Evolutionary conservation across 306 rosid species (phyloP).

Genomic region (Pyrus betulifolia): DNA sequence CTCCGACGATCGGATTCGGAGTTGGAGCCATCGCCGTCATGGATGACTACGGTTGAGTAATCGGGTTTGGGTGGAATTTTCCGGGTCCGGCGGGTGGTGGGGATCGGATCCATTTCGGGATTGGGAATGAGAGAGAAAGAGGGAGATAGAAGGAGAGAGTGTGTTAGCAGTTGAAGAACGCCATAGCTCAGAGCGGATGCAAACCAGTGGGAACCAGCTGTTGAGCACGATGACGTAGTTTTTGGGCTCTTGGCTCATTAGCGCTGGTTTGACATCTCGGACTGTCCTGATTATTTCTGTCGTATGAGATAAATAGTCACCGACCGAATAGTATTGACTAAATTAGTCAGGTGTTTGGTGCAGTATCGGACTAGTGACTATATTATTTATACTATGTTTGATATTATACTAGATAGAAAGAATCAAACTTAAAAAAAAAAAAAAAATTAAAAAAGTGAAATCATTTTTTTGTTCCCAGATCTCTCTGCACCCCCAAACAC

Average conservation of each 20-base stretch:
- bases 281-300: no score
- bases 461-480: no score
- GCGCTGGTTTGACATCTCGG: no score
- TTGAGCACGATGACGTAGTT: neutral
- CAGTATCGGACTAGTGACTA: no score
- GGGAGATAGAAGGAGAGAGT: neutral
- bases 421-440: no score
- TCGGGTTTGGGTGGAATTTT: conserved; percentile 43
- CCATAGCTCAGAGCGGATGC: neutral
- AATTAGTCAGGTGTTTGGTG: no score
- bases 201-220: conserved; percentile 13
- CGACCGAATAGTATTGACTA: no score
- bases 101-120: conserved; percentile 52
- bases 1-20: conserved; percentile 22
- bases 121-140: neutral
- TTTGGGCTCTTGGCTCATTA: neutral
- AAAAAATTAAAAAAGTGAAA: no score
- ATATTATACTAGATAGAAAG: no score
- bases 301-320: no score
- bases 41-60: conserved; percentile 72
- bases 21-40: conserved; percentile 41
- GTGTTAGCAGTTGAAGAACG: neutral
- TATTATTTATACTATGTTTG: no score
- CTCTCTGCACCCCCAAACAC: no score
- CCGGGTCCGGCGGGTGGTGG: conserved; percentile 37